Evolutionary conservation across 768 basidiomycete genomes (phyloP), one percentile per base, ranked within the genome.

Genomic region (Mrakia hoshinonis): DNA sequence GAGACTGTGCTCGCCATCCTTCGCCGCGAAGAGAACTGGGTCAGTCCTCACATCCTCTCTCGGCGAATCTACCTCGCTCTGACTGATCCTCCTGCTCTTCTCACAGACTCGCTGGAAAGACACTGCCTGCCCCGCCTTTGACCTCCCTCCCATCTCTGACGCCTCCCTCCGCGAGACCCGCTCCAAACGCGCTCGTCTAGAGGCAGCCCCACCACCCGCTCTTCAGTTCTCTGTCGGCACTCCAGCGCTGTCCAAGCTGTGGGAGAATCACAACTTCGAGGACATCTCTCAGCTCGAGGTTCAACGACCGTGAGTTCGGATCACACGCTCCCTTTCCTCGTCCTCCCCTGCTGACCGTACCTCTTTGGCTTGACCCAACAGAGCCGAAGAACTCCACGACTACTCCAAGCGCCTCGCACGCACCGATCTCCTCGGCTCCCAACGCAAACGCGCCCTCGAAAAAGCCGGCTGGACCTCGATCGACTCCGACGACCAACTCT

Each of bases 21-120:
- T 13, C 26, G 54, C 22, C 60, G 67, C 26, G 72, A 73, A 29
- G 54, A 58, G n/a, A 68, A 68, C 46, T 73, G 72, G 72, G 72
- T 72, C 9, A 15, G 65, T 72, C 31, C 22, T 26, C 12, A 20
- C 15, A 20, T 39, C 38, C 3, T 26, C 36, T 49, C 11, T 22
- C n/a, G 1, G 31, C 9, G 2, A n/a, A 18, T 47, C 63, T 15
- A 7, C 5, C 39, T n/a, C 49, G 12, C 20, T 51, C 34, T 34
- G n/a, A n/a, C n/a, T 24, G 22, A 15, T 55, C 39, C 48, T 5
- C 31, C 9, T 26, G 18, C 20, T 49, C 34, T 48, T 49, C 18
- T 48, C 51, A 36, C 58, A 72, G 70, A 55, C 52, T 18, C 24
- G 29, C 5, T 72, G 70, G 70, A 72, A 72, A 24, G 70, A 72